A percentile compares a stretch with the other conserved stretches of the same genome.
These are phyloP conservation scores for Bruguiera sexangula DNA, from an alignment of 345 rosid species.

Conservation along the genomic window DNA sequence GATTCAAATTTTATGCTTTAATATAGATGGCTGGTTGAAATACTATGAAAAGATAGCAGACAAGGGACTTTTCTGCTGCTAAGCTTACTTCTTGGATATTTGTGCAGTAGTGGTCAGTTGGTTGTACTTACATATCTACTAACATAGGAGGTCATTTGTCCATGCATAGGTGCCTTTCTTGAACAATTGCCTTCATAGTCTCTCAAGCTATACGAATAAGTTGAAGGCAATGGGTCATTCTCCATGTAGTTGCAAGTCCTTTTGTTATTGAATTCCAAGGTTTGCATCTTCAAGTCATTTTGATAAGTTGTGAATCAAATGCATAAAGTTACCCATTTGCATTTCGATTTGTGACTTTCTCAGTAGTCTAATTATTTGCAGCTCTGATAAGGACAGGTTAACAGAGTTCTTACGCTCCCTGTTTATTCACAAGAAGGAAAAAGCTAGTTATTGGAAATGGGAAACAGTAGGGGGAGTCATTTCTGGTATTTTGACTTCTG, in stretches of 20 bases:
- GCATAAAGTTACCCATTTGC: not conserved
- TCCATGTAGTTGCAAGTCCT: not conserved
- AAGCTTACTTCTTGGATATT: too few species aligned
- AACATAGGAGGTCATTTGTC: too few species aligned
- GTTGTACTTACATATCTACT: too few species aligned
- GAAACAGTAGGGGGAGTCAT: slow-evolving; percentile 53
- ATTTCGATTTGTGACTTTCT: not conserved
- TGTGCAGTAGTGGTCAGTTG: too few species aligned
- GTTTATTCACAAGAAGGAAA: slow-evolving; percentile 28
- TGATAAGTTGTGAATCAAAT: not conserved
- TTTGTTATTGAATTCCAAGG: not conserved
- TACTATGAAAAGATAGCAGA: too few species aligned
- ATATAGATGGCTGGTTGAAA: too few species aligned
- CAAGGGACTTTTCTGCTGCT: not conserved
- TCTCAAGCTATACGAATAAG: not conserved
- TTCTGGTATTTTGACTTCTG: slow-evolving; percentile 57
- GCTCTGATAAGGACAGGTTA: slow-evolving; percentile 31
- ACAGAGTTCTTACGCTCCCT: slow-evolving; percentile 37
- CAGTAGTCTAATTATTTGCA: not conserved
- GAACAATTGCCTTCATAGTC: not conserved
- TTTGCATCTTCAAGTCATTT: not conserved
- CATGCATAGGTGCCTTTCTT: not conserved
- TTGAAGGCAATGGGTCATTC: not conserved
- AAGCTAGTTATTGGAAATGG: slow-evolving; percentile 44
- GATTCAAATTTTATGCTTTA: too few species aligned